A percentile compares a stretch with the other conserved stretches of the same genome.
Conservation (phyloP, 768 basidiomycete genomes). For the Tylopilus cervinicoccineus region DNA sequence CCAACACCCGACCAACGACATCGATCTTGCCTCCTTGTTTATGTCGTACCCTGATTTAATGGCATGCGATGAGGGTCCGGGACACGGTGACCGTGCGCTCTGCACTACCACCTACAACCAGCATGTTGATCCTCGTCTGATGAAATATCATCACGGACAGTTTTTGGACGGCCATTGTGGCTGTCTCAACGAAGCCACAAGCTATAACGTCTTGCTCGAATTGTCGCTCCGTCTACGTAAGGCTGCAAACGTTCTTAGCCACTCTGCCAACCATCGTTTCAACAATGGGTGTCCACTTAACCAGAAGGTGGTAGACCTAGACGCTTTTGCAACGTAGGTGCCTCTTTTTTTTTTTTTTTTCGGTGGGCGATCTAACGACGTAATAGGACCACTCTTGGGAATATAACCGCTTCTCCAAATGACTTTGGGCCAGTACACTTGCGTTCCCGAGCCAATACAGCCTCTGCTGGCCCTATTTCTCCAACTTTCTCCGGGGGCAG, state of each 20-base stretch:
- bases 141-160: conserved; percentile 14
- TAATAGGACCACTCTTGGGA: conserved; percentile 41
- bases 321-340: conserved; percentile 50
- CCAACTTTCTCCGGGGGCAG: conserved; percentile 11
- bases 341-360: background rate
- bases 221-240: conserved; percentile 61
- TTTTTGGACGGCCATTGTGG: conserved; percentile 44
- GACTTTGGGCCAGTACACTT: conserved; percentile 15
- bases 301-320: conserved; percentile 48
- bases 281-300: conserved; percentile 33
- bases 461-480: background rate
- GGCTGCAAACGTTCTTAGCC: conserved; percentile 53
- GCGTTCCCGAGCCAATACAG: conserved; percentile 14
- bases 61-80: conserved; percentile 12
- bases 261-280: conserved; percentile 38
- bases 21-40: conserved; percentile 42
- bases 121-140: conserved; percentile 4
- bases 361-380: conserved; percentile 9
- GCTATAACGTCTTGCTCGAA: conserved; percentile 59
- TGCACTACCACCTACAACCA: background rate
- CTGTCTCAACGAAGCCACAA: conserved; percentile 51
- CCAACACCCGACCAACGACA: conserved; percentile 31
- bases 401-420: conserved; percentile 26
- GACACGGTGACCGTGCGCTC: conserved; percentile 8
- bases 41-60: conserved; percentile 30